Percentiles rank a stretch among this genome's conserved stretches.
These are phyloP conservation scores for Coemansia sp. DNA, from an alignment of 192 early-diverging fungal genomes.

Conservation along the genomic window DNA sequence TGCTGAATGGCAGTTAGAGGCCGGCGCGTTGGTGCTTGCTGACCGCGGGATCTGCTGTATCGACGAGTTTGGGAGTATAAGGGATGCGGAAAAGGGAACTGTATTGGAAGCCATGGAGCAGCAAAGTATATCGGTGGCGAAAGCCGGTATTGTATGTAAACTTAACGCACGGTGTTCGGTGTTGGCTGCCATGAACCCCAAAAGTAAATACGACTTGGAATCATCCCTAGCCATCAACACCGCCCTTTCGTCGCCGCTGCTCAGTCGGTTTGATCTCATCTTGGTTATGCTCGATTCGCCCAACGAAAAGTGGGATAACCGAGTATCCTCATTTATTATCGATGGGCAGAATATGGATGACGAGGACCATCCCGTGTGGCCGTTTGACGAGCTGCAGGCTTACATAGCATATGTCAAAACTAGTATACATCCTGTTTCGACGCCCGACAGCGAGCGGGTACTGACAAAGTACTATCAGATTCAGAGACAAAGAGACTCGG, in stretches of 20 bases:
- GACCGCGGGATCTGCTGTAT: conserved; percentile 82
- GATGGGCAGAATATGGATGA: conserved; percentile 11
- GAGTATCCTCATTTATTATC: conserved; percentile 58
- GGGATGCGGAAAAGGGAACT: conserved; percentile 71
- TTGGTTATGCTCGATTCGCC: conserved; percentile 69
- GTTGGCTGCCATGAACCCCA: conserved; percentile 80
- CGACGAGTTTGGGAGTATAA: conserved; percentile 81
- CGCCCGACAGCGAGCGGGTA: conserved; percentile 64
- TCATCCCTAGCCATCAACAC: conserved; percentile 69
- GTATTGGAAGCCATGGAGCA: conserved; percentile 88
- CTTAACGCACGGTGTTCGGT: conserved; percentile 78
- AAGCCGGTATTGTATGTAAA: conserved; percentile 79
- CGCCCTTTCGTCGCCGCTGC: conserved; percentile 64
- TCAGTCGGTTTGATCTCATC: conserved; percentile 77
- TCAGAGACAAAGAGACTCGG: conserved; percentile 66
- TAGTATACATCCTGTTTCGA: conserved; percentile 59
- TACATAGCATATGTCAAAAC: conserved; percentile 68
- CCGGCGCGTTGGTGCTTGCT: conserved; percentile 77
- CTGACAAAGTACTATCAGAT: conserved; percentile 72
- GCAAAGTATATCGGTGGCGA: conserved; percentile 80
- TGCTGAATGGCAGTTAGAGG: conserved; percentile 81
- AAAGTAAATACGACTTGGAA: conserved; percentile 68
- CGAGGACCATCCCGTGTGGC: conserved; percentile 48
- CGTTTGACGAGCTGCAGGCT: conserved; percentile 66
- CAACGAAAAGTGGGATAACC: conserved; percentile 69